Evolutionary conservation across 768 basidiomycete genomes (phyloP).

Genomic region (Lyophyllum shimeji): DNA sequence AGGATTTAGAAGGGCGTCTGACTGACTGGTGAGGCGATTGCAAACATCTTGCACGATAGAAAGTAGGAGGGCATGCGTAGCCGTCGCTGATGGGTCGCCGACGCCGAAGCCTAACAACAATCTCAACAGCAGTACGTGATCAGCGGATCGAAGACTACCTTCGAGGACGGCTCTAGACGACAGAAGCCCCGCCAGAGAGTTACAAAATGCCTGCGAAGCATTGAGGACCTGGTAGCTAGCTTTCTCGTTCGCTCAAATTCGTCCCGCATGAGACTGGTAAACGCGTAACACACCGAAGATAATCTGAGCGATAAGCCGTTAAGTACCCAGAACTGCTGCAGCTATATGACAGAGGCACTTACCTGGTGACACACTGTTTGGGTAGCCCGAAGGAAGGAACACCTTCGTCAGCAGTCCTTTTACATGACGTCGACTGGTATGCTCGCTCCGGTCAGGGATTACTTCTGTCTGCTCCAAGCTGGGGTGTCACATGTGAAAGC

Average conservation of each 20-base stretch:
- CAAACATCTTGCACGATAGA: constrained; percentile 67
- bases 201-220: constrained; percentile 69
- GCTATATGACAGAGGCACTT: constrained; percentile 1
- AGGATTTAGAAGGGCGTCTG: background rate
- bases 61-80: constrained; percentile 63
- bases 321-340: background rate
- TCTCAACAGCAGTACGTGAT: background rate
- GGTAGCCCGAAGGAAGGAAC: constrained; percentile 66
- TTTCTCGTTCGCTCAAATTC: constrained; percentile 2
- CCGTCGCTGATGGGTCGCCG: constrained; percentile 64
- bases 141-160: constrained; percentile 34
- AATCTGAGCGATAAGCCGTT: constrained; percentile 38
- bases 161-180: constrained; percentile 69
- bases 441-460: background rate
- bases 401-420: constrained; percentile 39
- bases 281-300: constrained; percentile 52
- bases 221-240: constrained; percentile 68
- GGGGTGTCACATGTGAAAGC: background rate
- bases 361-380: constrained; percentile 62
- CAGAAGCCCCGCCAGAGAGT: constrained; percentile 59
- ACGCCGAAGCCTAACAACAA: constrained; percentile 57
- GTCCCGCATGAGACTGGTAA: background rate
- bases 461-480: constrained; percentile 7
- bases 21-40: constrained; percentile 62
- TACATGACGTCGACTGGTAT: constrained; percentile 3